Percentiles rank a stretch among this genome's conserved stretches.
phyloP scores from a whole-genome alignment of 495 filamentous ascomycete genomes.

The Thozetella sp. region DNA sequence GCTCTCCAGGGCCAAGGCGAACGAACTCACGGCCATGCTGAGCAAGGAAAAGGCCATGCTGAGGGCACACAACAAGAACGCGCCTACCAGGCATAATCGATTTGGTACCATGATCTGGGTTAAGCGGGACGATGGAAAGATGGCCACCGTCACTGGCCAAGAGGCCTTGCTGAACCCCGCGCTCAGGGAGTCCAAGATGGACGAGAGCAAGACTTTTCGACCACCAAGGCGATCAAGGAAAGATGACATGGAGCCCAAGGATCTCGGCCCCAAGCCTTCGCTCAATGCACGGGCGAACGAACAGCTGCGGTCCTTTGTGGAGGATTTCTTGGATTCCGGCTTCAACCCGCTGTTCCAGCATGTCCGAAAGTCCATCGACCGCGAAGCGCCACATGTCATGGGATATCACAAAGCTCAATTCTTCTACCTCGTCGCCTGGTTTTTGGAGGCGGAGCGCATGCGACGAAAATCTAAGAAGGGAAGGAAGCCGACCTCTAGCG shows the following conservation, averaged over 20 bases:
- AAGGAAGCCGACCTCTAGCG: conserved; percentile 38
- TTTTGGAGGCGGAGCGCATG: conserved; percentile 83
- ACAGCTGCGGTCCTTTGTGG: conserved; percentile 79
- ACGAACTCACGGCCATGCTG: conserved; percentile 75
- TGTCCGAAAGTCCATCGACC: conserved; percentile 85
- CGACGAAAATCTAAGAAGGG: conserved; percentile 62
- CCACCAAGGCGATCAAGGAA: conserved; percentile 67
- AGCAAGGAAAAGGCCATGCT: conserved; percentile 81
- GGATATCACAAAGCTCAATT: conserved; percentile 77
- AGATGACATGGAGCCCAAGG: conserved; percentile 66
- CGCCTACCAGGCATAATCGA: conserved; percentile 86
- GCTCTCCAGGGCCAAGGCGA: conserved; percentile 61
- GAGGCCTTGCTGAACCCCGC: conserved; percentile 75
- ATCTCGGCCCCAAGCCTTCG: conserved; percentile 73
- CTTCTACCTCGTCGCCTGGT: conserved; percentile 94
- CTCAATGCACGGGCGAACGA: conserved; percentile 69
- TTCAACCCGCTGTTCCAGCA: conserved; percentile 94
- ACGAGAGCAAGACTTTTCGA: conserved; percentile 87
- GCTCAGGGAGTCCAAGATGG: conserved; percentile 81
- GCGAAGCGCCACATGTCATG: conserved; percentile 83
- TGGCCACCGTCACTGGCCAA: conserved; percentile 88
- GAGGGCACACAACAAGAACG: conserved; percentile 73
- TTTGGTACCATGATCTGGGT: conserved; percentile 99
- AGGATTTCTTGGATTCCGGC: conserved; percentile 91
- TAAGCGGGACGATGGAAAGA: conserved; percentile 78